These are phyloP conservation scores for Pythium dissimile DNA, from an alignment of 352 stramenopile genomes.

Conservation along the genomic window DNA sequence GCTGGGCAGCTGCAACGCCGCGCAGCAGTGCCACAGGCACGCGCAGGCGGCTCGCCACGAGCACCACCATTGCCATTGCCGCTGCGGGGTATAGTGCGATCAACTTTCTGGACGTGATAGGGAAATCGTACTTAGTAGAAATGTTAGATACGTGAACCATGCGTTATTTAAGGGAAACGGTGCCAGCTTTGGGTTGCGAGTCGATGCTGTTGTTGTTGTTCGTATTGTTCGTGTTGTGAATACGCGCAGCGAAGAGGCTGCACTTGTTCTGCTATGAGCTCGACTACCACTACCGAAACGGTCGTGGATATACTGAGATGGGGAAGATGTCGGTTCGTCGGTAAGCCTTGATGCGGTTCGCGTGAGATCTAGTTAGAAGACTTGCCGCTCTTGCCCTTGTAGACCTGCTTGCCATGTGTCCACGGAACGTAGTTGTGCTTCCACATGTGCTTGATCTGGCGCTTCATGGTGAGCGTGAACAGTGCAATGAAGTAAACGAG, in stretches of 20 bases:
- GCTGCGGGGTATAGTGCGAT: not conserved
- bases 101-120: constrained; percentile 9
- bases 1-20: constrained; percentile 1
- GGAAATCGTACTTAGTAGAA: constrained; percentile 1
- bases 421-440: constrained; percentile 99
- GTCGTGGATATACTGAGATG: too few relatives aligned
- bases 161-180: not conserved
- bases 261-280: too few relatives aligned
- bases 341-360: too few relatives aligned
- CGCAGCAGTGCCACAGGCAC: not conserved
- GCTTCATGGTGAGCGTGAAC: constrained; percentile 99
- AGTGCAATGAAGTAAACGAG: constrained; percentile 99
- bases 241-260: too few relatives aligned
- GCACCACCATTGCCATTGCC: constrained; percentile 1
- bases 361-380: constrained; percentile 83
- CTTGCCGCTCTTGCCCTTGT: constrained; percentile 83
- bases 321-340: too few relatives aligned
- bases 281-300: too few relatives aligned
- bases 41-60: not conserved
- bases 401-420: constrained; percentile 95
- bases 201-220: not conserved
- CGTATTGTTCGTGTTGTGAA: too few relatives aligned
- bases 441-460: constrained; percentile 99
- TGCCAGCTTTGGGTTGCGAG: not conserved
- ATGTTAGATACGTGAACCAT: not conserved